Evolutionary conservation across 1,284 basidiomycete species (phyloP).

Genomic region (Papiliotrema fonsecae): DNA sequence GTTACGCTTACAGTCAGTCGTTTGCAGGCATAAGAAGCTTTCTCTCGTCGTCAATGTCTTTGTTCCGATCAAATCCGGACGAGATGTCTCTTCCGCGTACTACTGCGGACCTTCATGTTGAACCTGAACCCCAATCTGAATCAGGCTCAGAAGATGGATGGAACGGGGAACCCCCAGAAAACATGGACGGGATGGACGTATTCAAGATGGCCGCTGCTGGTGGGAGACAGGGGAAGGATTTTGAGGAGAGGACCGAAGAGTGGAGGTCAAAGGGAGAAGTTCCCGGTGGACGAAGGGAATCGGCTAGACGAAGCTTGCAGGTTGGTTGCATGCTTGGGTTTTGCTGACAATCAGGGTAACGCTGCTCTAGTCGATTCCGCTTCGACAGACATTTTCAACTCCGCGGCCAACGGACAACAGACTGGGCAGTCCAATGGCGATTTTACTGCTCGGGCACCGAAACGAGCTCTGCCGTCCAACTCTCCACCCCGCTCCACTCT

Average conservation of each 20-base stretch:
- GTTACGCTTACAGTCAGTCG: too few species aligned
- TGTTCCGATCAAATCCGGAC: conserved; percentile 13
- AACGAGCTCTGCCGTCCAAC: conserved; percentile 2
- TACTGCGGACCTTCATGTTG: conserved; percentile 5
- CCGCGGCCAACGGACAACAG: neutral
- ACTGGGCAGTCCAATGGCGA: neutral
- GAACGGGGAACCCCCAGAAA: conserved; percentile 28
- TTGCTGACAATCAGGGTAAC: neutral
- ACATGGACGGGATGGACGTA: conserved; percentile 31
- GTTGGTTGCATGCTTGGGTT: conserved; percentile 7
- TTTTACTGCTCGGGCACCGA: neutral
- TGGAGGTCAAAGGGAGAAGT: conserved; percentile 29
- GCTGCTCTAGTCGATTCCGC: neutral
- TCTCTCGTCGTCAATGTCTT: conserved; percentile 25
- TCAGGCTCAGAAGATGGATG: conserved; percentile 43
- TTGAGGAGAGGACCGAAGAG: conserved; percentile 23
- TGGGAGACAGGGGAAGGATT: conserved; percentile 22
- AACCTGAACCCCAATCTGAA: conserved; percentile 26
- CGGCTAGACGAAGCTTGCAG: conserved; percentile 14
- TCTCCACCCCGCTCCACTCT: conserved; percentile 1
- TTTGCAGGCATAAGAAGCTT: conserved; percentile 19
- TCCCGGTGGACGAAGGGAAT: conserved; percentile 23
- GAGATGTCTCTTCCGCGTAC: conserved; percentile 17
- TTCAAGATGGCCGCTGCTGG: conserved; percentile 32
- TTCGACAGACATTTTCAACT: neutral